A percentile compares a stretch with the other conserved stretches of the same genome.
Evolutionary conservation across 179 eudicot genomes (phyloP).

Genomic region (Kewa caespitosa): DNA sequence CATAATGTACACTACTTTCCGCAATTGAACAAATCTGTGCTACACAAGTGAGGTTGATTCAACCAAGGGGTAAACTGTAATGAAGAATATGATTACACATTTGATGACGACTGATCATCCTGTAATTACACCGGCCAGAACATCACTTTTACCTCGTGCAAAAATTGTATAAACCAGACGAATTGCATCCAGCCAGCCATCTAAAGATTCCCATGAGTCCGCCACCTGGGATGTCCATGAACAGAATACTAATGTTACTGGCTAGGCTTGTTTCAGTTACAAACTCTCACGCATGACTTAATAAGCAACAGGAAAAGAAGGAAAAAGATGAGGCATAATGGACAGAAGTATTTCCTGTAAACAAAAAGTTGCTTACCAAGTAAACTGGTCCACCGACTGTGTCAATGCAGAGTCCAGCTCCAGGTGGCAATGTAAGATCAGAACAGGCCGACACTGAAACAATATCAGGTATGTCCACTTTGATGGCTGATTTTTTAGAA

Average conservation of each 20-base stretch:
- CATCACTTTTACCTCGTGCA: constrained; percentile 87
- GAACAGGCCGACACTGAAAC: constrained; percentile 83
- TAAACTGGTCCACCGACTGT: constrained; percentile 71
- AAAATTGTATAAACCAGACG: constrained; percentile 87
- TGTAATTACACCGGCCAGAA: constrained; percentile 77
- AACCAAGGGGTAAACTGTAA: constrained; percentile 24
- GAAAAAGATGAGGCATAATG: background rate
- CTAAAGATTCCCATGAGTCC: constrained; percentile 89
- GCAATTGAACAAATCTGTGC: constrained; percentile 14
- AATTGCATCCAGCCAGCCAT: constrained; percentile 94
- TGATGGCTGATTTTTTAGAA: constrained; percentile 45
- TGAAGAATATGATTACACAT: constrained; percentile 20
- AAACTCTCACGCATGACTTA: background rate
- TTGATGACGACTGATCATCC: constrained; percentile 35
- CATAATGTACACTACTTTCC: constrained; percentile 22
- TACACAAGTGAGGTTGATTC: constrained; percentile 17
- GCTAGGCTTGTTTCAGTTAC: background rate
- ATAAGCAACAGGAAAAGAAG: background rate
- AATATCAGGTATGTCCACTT: constrained; percentile 67
- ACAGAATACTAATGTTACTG: constrained; percentile 1
- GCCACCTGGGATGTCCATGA: constrained; percentile 55
- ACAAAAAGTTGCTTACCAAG: constrained; percentile 52
- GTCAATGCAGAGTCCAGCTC: constrained; percentile 85
- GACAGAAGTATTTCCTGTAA: background rate
- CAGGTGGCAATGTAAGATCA: constrained; percentile 91